Evolutionary conservation across 257 asterid genomes (phyloP).

Genomic region (Nyctanthes arbortristis): DNA sequence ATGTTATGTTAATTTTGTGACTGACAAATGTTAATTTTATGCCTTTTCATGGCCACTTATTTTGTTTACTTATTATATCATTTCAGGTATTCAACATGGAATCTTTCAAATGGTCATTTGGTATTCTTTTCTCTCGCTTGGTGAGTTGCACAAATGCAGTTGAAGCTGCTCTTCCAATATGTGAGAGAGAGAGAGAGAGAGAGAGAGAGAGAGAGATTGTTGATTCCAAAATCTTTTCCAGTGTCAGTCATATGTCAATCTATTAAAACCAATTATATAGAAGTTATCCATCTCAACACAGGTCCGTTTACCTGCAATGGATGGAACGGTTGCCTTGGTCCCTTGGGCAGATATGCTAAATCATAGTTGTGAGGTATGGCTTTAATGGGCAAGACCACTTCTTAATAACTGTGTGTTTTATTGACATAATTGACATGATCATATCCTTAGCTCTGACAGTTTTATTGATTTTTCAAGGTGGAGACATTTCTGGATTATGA

Average conservation of each 20-base stretch:
- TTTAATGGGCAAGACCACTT: constrained; percentile 8
- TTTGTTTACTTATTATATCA: constrained; percentile 13
- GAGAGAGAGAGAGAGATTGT: neutral
- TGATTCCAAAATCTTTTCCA: neutral
- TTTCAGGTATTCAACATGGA: constrained; percentile 84
- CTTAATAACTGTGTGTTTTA: constrained; percentile 14
- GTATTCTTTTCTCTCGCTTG: constrained; percentile 94
- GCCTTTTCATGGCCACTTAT: no score
- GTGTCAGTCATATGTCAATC: neutral
- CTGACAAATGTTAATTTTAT: constrained; percentile 1
- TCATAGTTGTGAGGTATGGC: constrained; percentile 78
- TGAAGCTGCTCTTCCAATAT: neutral
- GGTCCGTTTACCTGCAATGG: constrained; percentile 91
- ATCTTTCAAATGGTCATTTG: constrained; percentile 88
- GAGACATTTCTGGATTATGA: constrained; percentile 91
- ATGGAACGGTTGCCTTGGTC: constrained; percentile 90
- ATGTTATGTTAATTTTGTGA: neutral
- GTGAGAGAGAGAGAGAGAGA: neutral
- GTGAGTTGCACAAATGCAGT: constrained; percentile 41
- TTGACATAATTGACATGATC: constrained; percentile 5
- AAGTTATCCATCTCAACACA: constrained; percentile 25
- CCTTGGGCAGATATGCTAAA: constrained; percentile 99
- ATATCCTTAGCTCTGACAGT: constrained; percentile 22
- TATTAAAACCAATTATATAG: no score
- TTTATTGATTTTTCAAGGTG: constrained; percentile 50